Evolutionary conservation across 1,139 yeast species (phyloP).

Genomic region (Kazachstania sp.): DNA sequence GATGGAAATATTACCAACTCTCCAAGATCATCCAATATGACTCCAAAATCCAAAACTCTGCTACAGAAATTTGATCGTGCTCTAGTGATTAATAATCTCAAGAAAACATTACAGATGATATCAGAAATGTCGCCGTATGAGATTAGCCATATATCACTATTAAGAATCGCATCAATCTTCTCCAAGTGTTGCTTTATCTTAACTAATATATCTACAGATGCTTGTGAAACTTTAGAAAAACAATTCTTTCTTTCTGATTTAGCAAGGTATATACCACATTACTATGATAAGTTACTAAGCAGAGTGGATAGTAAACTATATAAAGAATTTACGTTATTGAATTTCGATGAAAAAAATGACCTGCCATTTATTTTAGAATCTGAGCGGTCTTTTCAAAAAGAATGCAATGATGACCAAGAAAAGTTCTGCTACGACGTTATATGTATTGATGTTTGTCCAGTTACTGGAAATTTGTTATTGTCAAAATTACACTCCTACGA

Average conservation of each 20-base stretch:
- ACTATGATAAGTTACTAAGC: constrained; percentile 18
- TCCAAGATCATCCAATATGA: constrained; percentile 29
- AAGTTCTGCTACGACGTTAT: constrained; percentile 44
- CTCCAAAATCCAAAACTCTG: constrained; percentile 23
- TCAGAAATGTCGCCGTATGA: constrained; percentile 11
- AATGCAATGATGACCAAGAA: too few relatives aligned
- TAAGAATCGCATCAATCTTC: constrained; percentile 16
- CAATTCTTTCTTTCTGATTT: constrained; percentile 16
- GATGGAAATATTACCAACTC: constrained; percentile 9
- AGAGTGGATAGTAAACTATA: constrained; percentile 5
- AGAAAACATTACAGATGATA: constrained; percentile 11
- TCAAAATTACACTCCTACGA: constrained; percentile 36
- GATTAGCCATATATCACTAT: constrained; percentile 15
- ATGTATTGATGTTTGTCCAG: constrained; percentile 53
- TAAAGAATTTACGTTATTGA: not conserved
- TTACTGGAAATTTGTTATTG: constrained; percentile 50
- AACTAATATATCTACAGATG: constrained; percentile 12
- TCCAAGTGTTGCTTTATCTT: constrained; percentile 17
- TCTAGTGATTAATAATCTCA: constrained; percentile 16
- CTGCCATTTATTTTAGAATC: constrained; percentile 14
- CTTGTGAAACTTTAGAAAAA: constrained; percentile 5
- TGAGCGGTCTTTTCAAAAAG: too few relatives aligned
- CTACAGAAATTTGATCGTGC: constrained; percentile 23
- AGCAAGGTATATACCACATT: constrained; percentile 18
- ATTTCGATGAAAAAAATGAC: not conserved